Base-by-base conservation (phyloP, 2,329 filamentous ascomycete species). In the Sporothrix protearum region DNA sequence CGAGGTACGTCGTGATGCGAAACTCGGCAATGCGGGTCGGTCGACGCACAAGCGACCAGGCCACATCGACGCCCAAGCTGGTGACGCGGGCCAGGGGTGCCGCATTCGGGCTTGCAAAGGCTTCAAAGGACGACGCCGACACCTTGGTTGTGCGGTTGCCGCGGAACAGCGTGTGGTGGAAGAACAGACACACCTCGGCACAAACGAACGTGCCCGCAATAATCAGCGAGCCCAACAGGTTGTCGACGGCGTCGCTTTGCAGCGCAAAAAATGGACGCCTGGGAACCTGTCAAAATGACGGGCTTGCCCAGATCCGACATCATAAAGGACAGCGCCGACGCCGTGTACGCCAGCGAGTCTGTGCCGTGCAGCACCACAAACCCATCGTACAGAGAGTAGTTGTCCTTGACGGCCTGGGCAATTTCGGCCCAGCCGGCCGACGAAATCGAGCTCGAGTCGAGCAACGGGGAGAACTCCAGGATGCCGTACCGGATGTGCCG, bases 331-430 rank as follows among this genome's bases (percentile, higher is more conserved):
- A 97, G 85, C 3, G 94, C 94, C 5, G 93, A 96, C 73, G 92
- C 92, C 4, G 93, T 96, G 81, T 97, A 97, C 22, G 91, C 92
- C 68, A 97, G 84, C 59, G 92, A 96, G 81, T 97, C 94, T 7
- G 94, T 97, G 73, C 94, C 94, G 80, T 97, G 94, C 45, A 97
- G 88, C 53, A 97, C 89, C 28, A 97, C 93, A 78, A 97, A 97
- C 25, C 92, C 93, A 79, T 97, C 94, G 77, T 94, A 97, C 0
- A 93, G 86, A 74, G 90, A 90, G 80, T 97, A 97, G 80, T 97
- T 97, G 74, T 91, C 88, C 76, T 89, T 86, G 75, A 97, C 88
- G n/a, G 91, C 88, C 68, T 85, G 83, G 0, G 94, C 93, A 78
- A 97, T 96, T 78, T 93, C 88, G 12, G 92, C 89, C 94, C 93